Evolutionary conservation across 805 yeast genomes (phyloP), one percentile per base, ranked within the genome.

Genomic region (Candida mattraensis): DNA sequence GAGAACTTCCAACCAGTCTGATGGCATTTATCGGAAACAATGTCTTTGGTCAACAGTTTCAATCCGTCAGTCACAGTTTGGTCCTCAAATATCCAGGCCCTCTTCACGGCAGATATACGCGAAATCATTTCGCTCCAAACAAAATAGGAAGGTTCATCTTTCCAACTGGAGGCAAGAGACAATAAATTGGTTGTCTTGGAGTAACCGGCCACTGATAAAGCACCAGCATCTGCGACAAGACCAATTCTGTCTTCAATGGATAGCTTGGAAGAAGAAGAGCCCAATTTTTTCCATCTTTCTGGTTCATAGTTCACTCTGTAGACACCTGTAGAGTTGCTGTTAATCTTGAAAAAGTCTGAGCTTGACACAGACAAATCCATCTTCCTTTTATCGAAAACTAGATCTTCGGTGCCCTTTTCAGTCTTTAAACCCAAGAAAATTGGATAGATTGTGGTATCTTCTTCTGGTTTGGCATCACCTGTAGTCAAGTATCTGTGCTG

Each of bases 1-100:
- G 86, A 76, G 52, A 82, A 91, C 11, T 83, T 76, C 68, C 88
- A 96, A n/a, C 93, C 85, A 18, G 83, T 72, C 18, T 76, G 79
- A 56, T 58, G 58, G 18, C 50, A 44, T 32, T 48, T 56, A 6
- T 40, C 50, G 15, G 47, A 17, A 15, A 56, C 61, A 25, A 58
- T 38, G 5, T 48, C 55, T 30, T 41, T 58, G 36, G 50, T 51
- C 35, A 73, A 68, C 3, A 50, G 42, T 9, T 54, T 55, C 35
- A 71, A 56, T 5, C 59, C 61, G 11, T 49, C 33, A 12, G 53
- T 51, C 12, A 63, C 47, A 13, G 50, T 47, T 24, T 58, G 60
- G 32, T 63, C 61, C 47, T 65, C 70, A 48, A 69, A 72, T 47
- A 73, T 30, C 58, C 60, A 58, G 2, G 61, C 60, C 13, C 50